These are phyloP conservation scores for Saccharomycopsis hybrid DNA, from an alignment of 1,139 yeast genomes.

Conservation along the genomic window DNA sequence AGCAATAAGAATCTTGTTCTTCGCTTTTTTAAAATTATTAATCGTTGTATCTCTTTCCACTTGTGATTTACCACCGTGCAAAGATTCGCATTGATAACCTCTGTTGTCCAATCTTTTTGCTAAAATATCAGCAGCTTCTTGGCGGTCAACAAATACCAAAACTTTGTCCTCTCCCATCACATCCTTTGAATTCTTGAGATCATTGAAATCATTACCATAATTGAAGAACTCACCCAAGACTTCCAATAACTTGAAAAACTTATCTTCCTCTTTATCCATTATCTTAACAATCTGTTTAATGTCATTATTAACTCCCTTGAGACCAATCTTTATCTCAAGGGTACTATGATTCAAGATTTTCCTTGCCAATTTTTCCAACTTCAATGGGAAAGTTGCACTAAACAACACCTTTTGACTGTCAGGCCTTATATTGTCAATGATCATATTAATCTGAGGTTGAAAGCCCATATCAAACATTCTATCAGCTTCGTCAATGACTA, in stretches of 20 bases:
- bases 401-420: constrained; percentile 90
- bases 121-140: constrained; percentile 70
- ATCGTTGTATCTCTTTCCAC: constrained; percentile 75
- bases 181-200: constrained; percentile 21
- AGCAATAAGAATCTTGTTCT: constrained; percentile 48
- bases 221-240: constrained; percentile 42
- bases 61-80: constrained; percentile 94
- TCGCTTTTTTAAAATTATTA: constrained; percentile 60
- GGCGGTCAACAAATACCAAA: constrained; percentile 82
- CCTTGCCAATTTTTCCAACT: constrained; percentile 70
- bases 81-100: constrained; percentile 55
- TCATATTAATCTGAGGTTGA: constrained; percentile 90
- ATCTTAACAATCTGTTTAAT: constrained; percentile 68
- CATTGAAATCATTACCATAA: constrained; percentile 17
- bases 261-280: constrained; percentile 42
- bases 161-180: constrained; percentile 43
- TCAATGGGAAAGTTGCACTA: constrained; percentile 88
- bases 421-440: constrained; percentile 71
- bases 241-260: constrained; percentile 49
- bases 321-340: constrained; percentile 74
- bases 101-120: constrained; percentile 48
- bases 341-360: constrained; percentile 48
- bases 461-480: constrained; percentile 96
- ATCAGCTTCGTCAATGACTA: constrained; percentile 94
- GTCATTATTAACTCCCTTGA: constrained; percentile 78